Base-by-base conservation (phyloP, 352 stramenopile species). In the Thalassiosira mediterranea region DNA sequence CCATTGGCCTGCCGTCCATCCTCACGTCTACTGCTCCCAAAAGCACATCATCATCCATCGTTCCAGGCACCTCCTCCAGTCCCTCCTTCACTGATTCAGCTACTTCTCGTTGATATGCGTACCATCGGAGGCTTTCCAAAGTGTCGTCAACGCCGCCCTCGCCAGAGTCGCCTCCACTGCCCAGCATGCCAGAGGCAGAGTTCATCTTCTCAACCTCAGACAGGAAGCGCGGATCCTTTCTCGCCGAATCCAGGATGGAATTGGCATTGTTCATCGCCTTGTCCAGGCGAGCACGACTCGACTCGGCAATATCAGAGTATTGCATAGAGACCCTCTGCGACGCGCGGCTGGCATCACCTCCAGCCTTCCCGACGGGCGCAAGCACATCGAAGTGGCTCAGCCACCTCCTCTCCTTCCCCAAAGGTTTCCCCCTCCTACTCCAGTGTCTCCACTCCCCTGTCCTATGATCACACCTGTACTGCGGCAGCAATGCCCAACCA, bases 391-490 rank as follows among this genome's bases (percentile, higher is more conserved):
- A 90, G 57, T 83, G 84, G 56, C 81, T 88, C 54, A 90, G 62
- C 84, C 84, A 90, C 42, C 68, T 57, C 34, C 84, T 15, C 28
- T 90, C 83, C 68, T 74, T 79, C 46, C 84, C 84, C 10, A 90
- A 53, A 17, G 84, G 84, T 52, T 88, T 87, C 4, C 83, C 83
- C 10, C 76, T 56, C 53, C 84, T 54, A 74, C 65, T 84, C 73
- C 62, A 81, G 44, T 91, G 84, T 19, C 81, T 52, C 81, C 79
- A 91, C 54, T 97, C 95, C 10, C 96, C 96, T 5, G 95, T 98
- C 13, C 94, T 88, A 81, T 97, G 91, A 86, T 98, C 96, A 76
- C 97, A 98, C 29, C 88, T 70, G 81, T 99, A 99, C 61, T 96
- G 88, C 19, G 94, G 94, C 37, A 99, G 83, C 26, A 98, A 94